Evolutionary conservation across 208 protist genomes (phyloP).

Genomic region (Naegleria fowleri): DNA sequence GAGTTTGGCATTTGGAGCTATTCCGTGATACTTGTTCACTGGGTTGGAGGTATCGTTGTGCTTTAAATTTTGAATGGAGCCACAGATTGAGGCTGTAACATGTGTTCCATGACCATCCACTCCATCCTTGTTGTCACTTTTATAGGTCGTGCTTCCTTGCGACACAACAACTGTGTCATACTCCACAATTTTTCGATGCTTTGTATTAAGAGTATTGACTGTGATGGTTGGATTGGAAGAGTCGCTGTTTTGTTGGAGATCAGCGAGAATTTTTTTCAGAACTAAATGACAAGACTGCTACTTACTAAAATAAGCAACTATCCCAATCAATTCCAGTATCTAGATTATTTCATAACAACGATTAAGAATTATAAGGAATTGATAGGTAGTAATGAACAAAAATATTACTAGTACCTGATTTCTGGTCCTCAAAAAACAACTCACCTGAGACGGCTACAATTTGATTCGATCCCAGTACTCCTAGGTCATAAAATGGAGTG

Average conservation of each 20-base stretch:
- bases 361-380: no score
- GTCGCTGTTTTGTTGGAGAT: background rate
- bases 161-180: background rate
- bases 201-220: background rate
- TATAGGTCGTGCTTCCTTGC: background rate
- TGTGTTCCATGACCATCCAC: background rate
- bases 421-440: no score
- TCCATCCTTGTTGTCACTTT: background rate
- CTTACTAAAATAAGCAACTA: background rate
- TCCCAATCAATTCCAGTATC: constrained; percentile 14
- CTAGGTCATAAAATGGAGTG: background rate
- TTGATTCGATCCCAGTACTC: background rate
- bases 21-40: background rate
- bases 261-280: no score
- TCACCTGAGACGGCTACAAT: background rate
- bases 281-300: no score
- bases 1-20: background rate
- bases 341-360: no score
- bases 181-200: background rate
- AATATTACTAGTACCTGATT: no score
- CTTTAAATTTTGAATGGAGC: background rate
- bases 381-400: no score
- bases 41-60: background rate
- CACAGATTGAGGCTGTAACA: background rate
- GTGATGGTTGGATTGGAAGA: background rate